Percentiles rank a stretch among this genome's conserved stretches.
Conservation (phyloP, 495 filamentous ascomycete species). For the Schizothecium vesticola region DNA sequence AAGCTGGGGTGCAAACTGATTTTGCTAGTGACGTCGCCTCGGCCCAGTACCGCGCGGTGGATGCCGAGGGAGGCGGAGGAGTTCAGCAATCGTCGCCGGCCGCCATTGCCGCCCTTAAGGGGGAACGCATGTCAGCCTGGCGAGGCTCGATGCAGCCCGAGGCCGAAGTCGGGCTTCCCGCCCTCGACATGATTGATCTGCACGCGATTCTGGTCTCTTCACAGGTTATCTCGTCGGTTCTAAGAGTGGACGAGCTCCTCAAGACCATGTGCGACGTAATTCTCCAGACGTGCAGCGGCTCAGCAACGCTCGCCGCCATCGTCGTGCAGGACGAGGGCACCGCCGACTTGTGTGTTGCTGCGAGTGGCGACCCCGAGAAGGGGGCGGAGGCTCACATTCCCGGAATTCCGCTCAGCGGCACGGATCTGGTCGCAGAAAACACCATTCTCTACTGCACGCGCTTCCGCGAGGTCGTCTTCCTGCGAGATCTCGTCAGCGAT, state of each 20-base stretch:
- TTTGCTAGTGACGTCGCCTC: slow-evolving; percentile 56
- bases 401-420: slow-evolving; percentile 62
- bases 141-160: slow-evolving; percentile 44
- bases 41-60: slow-evolving; percentile 46
- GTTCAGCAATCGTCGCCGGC: slow-evolving; percentile 42
- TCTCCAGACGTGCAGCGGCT: slow-evolving; percentile 73
- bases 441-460: slow-evolving; percentile 78
- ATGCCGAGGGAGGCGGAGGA: slow-evolving; percentile 56
- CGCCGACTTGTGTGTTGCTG: slow-evolving; percentile 57
- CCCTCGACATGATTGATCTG: slow-evolving; percentile 78
- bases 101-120: slow-evolving; percentile 46
- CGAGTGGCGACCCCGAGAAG: slow-evolving; percentile 63
- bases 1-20: slow-evolving; percentile 71
- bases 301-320: slow-evolving; percentile 73
- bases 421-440: slow-evolving; percentile 61
- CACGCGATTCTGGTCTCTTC: slow-evolving; percentile 82
- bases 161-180: slow-evolving; percentile 47
- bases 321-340: slow-evolving; percentile 37
- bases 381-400: slow-evolving; percentile 57
- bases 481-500: slow-evolving; percentile 76
- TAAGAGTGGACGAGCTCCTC: slow-evolving; percentile 76
- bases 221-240: slow-evolving; percentile 84
- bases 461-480: slow-evolving; percentile 76
- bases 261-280: slow-evolving; percentile 90
- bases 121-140: slow-evolving; percentile 64